Evolutionary conservation across 257 asterid species (phyloP), one percentile per base, ranked within the genome.

Genomic region (Primulina tabacum): DNA sequence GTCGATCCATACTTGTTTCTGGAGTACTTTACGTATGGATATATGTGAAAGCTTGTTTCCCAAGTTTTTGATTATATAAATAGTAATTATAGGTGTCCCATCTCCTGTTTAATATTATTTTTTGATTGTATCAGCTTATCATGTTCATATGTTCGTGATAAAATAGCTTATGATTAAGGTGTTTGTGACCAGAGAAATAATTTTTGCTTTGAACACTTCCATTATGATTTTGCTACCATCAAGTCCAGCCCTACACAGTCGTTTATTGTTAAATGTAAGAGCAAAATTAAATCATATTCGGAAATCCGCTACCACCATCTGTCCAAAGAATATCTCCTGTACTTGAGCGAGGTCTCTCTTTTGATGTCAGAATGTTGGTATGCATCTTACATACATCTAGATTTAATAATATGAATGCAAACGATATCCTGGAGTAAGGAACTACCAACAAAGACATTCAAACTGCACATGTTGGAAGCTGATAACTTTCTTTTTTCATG

Each of bases 401-500:
- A 6, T 65, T 52, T 28, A 33, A 8, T 17, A 63, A 47, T 63
- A 28, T 24, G 16, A 17, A 24, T 29, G 43, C 33, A 18, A 9
- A 4, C 53, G 24, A 10, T 60, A 1, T 59, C 8, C 2, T 73
- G 73, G 56, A 40, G 30, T 26, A 28, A 35, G 24, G 35, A 33
- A 37, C 38, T 58, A 40, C 47, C 38, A 24, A 26, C 58, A 21
- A 43, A 61, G 8, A 57, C 5, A 14, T 56, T 4, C 64, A 34
- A 35, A 8, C 37, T 35, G 29, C 58, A 16, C 60, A 65, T 18
- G 6, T 34, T 53, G 38, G 30, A 10, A 50, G 29, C 76, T 78
- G 58, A 65, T 52, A 40, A 35, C 26, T 21, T 24, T 65, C 50
- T 43, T 72, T 10, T 16, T 64, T 50, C 56, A 64, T 75, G 71